Evolutionary conservation across 192 early-diverging fungal genomes (phyloP).

Genomic region (Backusella tarrabulga): DNA sequence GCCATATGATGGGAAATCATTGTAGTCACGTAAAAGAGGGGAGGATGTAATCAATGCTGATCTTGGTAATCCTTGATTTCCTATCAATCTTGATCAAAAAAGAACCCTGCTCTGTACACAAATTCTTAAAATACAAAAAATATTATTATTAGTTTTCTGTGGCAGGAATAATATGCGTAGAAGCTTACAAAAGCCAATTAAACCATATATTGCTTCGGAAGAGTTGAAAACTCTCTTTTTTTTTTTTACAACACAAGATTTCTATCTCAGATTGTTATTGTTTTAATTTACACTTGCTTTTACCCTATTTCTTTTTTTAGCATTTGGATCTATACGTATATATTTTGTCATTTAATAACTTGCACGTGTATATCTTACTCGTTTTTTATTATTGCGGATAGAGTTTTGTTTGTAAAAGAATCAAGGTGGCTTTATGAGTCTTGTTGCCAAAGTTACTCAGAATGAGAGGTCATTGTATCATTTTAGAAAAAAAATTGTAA

Average conservation of each 20-base stretch:
- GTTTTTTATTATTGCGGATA: background rate
- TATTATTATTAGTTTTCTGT: background rate
- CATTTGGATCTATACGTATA: background rate
- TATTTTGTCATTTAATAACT: background rate
- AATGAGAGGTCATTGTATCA: too few relatives aligned
- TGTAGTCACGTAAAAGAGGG: background rate
- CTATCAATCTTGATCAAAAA: constrained; percentile 3
- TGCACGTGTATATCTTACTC: background rate
- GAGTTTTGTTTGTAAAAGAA: background rate
- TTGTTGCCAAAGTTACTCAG: background rate
- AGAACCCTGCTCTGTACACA: background rate
- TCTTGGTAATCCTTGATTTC: background rate
- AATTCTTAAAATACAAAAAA: background rate
- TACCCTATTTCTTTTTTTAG: background rate
- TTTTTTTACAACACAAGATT: background rate
- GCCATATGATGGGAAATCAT: background rate
- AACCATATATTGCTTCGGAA: background rate
- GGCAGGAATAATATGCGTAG: background rate
- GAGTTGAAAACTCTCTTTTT: constrained; percentile 6
- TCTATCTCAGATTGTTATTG: background rate
- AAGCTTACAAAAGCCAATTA: background rate
- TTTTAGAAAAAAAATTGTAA: background rate
- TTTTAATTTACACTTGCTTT: background rate
- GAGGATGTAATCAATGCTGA: background rate
- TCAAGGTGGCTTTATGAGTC: background rate